These are phyloP conservation scores for Leishmania lainsoni DNA, from an alignment of 208 protist species.

Conservation along the genomic window DNA sequence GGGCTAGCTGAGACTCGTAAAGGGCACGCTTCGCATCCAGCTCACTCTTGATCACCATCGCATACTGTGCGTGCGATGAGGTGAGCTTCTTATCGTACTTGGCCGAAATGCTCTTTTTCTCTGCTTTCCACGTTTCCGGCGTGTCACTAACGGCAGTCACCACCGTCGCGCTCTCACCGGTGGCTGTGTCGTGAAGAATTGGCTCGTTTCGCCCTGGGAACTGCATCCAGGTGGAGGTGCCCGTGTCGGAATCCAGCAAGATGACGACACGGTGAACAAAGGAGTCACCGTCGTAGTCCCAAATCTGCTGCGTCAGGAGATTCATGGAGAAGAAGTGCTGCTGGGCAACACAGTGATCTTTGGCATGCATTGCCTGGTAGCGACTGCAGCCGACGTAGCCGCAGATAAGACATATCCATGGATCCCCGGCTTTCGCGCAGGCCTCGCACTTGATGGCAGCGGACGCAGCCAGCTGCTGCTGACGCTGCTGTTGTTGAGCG, in stretches of 20 bases:
- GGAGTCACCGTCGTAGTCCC: constrained; percentile 91
- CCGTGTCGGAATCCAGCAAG: constrained; percentile 57
- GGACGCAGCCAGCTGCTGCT: constrained; percentile 8
- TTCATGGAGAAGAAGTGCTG: constrained; percentile 91
- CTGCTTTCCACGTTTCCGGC: constrained; percentile 33
- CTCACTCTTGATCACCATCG: constrained; percentile 77
- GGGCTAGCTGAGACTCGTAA: constrained; percentile 45
- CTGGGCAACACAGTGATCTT: constrained; percentile 65
- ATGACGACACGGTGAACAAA: constrained; percentile 90
- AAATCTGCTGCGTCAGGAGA: constrained; percentile 91
- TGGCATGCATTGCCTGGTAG: constrained; percentile 91
- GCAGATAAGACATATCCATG: constrained; percentile 93
- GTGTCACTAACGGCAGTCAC: constrained; percentile 11
- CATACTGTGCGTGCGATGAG: constrained; percentile 74
- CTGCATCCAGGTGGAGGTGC: constrained; percentile 67
- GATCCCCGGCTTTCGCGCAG: constrained; percentile 70
- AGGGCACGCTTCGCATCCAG: constrained; percentile 64
- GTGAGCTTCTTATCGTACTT: constrained; percentile 86
- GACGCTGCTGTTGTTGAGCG: constrained; percentile 18
- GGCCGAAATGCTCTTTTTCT: constrained; percentile 76
- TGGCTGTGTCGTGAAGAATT: constrained; percentile 24
- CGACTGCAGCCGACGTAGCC: constrained; percentile 92
- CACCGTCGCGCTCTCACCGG: constrained; percentile 9
- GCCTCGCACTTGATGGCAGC: constrained; percentile 54
- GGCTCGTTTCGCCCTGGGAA: constrained; percentile 66